Evolutionary conservation across 1,284 basidiomycete species (phyloP), one percentile per base, ranked within the genome.

Genomic region (Mycosarcoma maydis): DNA sequence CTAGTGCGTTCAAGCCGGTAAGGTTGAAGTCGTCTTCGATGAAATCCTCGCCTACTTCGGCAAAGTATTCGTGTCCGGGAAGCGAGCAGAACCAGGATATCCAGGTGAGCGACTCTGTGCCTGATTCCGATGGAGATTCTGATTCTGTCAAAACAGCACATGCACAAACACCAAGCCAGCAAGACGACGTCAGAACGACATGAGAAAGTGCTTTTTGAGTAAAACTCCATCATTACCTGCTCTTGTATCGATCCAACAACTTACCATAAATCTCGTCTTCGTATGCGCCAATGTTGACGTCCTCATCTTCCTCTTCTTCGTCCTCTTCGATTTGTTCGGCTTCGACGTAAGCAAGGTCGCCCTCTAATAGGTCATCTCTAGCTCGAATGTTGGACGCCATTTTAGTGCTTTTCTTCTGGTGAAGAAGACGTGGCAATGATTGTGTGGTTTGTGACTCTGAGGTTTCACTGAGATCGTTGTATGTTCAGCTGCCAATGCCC

Each of bases 1-100:
- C 94, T 86, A 97, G 90, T 17, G 88, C 87, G 81, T 94, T 94
- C 71, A 99, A 84, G 2, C 96, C 96, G 1, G 96, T 99, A 50
- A 98, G 85, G 84, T 99, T 99, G 85, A 99, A 99, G 82, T 99
- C 96, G 84, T 99, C 96, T 82, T 98, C 96, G 83, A 99, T 98
- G 83, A 98, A 99, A 80, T 98, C 95, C 81, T 98, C 94, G 51
- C 91, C 89, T 19, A 98, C 94, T 47, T 83, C 80, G 20, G 79
- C 80, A 83, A 98, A 98, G 85, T 97, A 99, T 84, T 99, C 96
- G 83, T 99, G 96, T 6, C 96, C 96, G 6, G 96, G 94, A 40
- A 98, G 85, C 19, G 94, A 94, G 81, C 94, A 98, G 85, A 97
- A 99, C 96, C 95, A 99, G 75, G 90, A 90, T 80, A 95, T 95